A percentile compares a stretch with the other conserved stretches of the same genome.
phyloP scores from a whole-genome alignment of 2,329 filamentous ascomycete species.

The Beauveria australis region DNA sequence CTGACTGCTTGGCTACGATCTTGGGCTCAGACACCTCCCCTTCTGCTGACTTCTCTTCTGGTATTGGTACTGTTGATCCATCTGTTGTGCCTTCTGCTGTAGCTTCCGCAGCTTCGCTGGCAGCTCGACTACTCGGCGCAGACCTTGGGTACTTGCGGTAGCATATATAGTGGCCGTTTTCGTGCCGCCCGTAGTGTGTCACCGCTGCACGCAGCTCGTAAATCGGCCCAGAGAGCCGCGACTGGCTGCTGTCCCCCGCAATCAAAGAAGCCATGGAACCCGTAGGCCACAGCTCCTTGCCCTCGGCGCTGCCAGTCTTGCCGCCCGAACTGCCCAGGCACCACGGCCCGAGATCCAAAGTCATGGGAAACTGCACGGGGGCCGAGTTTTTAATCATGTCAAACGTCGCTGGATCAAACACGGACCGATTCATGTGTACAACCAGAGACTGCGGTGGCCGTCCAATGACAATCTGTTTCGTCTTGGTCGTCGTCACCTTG shows the following conservation, averaged over 20 bases:
- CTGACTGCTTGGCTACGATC: not conserved
- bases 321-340: slow-evolving; percentile 54
- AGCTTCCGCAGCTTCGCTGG: not conserved
- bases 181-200: slow-evolving; percentile 82
- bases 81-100: not conserved
- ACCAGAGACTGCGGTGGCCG: slow-evolving; percentile 72
- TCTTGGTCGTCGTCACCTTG: slow-evolving; percentile 72
- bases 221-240: slow-evolving; percentile 46
- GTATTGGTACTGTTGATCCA: not conserved
- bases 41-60: not conserved
- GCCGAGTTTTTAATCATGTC: slow-evolving; percentile 77
- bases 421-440: slow-evolving; percentile 83
- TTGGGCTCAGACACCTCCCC: no score
- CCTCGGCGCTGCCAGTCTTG: slow-evolving; percentile 11
- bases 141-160: slow-evolving; percentile 61
- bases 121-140: not conserved
- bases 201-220: slow-evolving; percentile 80
- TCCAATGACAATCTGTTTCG: slow-evolving; percentile 79
- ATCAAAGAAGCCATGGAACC: slow-evolving; percentile 69
- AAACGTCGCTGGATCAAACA: slow-evolving; percentile 79
- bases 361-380: slow-evolving; percentile 64
- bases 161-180: slow-evolving; percentile 93
- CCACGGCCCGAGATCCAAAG: slow-evolving; percentile 75
- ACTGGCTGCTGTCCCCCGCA: slow-evolving; percentile 41
- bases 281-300: slow-evolving; percentile 59